These are phyloP conservation scores for Iberis amara DNA, from an alignment of 441 rosid genomes.

Conservation along the genomic window DNA sequence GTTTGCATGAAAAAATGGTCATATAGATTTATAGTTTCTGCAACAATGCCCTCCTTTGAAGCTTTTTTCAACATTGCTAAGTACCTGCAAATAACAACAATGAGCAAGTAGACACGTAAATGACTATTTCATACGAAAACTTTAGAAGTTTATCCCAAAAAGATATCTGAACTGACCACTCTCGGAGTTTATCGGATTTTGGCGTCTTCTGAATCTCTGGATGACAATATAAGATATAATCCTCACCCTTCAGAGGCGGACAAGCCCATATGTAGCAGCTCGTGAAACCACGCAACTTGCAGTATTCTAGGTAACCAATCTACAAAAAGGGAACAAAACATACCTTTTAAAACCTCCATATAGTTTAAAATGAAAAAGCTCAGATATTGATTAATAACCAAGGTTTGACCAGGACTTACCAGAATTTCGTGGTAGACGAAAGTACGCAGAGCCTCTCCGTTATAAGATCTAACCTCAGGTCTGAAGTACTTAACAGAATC, in stretches of 20 bases:
- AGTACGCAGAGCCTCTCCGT: slow-evolving; percentile 97
- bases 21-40: slow-evolving; percentile 73
- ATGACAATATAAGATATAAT: slow-evolving; percentile 95
- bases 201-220: slow-evolving; percentile 99
- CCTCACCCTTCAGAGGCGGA: slow-evolving; percentile 99
- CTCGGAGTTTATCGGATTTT: slow-evolving; percentile 93
- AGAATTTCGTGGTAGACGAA: slow-evolving; percentile 97
- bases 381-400: background rate
- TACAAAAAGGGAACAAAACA: slow-evolving; percentile 30
- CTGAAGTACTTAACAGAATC: slow-evolving; percentile 97
- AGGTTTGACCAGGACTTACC: slow-evolving; percentile 43
- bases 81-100: slow-evolving; percentile 54
- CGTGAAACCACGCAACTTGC: slow-evolving; percentile 95
- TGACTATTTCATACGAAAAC: background rate
- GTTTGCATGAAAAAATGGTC: slow-evolving; percentile 82
- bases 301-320: slow-evolving; percentile 98
- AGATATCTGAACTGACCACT: slow-evolving; percentile 61
- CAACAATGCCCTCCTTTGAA: slow-evolving; percentile 75
- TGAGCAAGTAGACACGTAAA: slow-evolving; percentile 17
- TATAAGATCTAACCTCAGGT: slow-evolving; percentile 83
- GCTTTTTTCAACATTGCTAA: slow-evolving; percentile 88
- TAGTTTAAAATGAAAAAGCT: slow-evolving; percentile 14
- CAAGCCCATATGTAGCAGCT: slow-evolving; percentile 99
- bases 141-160: slow-evolving; percentile 1
- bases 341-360: slow-evolving; percentile 19